These are phyloP conservation scores for Pyronema omphalodes DNA, from an alignment of 495 filamentous ascomycete genomes.

Conservation along the genomic window DNA sequence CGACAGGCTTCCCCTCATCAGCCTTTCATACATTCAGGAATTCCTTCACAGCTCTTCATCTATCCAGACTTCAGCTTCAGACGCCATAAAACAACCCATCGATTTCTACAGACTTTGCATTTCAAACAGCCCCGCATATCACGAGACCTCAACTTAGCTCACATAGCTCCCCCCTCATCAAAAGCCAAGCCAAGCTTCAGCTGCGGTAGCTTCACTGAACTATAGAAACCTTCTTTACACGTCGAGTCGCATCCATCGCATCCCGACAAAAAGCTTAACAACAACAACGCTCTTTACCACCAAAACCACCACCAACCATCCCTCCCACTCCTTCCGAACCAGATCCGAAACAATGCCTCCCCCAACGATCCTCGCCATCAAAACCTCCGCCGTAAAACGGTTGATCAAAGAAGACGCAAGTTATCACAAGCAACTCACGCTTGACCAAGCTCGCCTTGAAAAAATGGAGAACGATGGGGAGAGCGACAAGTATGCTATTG, in stretches of 20 bases:
- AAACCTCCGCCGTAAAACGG: constrained; percentile 54
- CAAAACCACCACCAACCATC: background rate
- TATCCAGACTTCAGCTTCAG: too few species aligned
- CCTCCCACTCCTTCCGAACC: background rate
- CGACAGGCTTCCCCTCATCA: too few species aligned
- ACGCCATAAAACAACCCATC: too few species aligned
- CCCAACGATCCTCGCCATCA: constrained; percentile 52
- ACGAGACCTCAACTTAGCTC: too few species aligned
- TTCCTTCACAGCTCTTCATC: too few species aligned
- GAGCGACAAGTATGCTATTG: constrained; percentile 51
- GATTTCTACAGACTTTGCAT: too few species aligned
- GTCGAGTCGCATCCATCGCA: background rate
- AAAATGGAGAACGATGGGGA: constrained; percentile 38
- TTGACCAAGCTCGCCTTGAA: constrained; percentile 52
- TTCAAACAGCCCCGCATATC: too few species aligned
- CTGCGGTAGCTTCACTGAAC: background rate
- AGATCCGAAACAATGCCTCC: constrained; percentile 41
- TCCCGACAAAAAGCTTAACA: background rate
- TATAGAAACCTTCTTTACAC: background rate
- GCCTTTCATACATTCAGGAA: too few species aligned
- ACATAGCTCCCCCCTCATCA: too few species aligned
- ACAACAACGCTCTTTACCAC: background rate
- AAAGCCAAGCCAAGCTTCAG: too few species aligned
- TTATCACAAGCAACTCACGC: constrained; percentile 65
- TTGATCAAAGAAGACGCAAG: constrained; percentile 79